A percentile compares a stretch with the other conserved stretches of the same genome.
Conservation (phyloP, 2,329 filamentous ascomycete genomes). For the Aureobasidium vineae region DNA sequence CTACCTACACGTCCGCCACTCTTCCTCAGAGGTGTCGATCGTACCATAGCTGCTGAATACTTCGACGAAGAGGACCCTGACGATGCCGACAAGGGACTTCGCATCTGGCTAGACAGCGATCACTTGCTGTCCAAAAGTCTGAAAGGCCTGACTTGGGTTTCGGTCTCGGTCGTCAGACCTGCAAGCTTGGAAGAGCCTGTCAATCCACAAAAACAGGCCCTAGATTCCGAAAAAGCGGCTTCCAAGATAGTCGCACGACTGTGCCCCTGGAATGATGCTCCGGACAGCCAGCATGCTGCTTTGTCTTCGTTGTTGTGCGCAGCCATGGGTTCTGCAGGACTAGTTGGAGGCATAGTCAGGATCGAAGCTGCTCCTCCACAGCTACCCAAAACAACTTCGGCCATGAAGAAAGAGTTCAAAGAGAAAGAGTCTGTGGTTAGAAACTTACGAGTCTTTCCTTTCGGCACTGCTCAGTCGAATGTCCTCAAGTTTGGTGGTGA, state of each 20-base stretch:
- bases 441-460: conserved; percentile 77
- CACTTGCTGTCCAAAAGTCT: conserved; percentile 69
- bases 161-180: conserved; percentile 83
- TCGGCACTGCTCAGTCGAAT: conserved; percentile 49
- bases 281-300: conserved; percentile 74
- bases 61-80: conserved; percentile 59
- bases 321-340: conserved; percentile 65
- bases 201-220: conserved; percentile 68
- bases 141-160: conserved; percentile 71
- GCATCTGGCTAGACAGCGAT: conserved; percentile 83
- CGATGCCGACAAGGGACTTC: conserved; percentile 59
- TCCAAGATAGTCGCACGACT: conserved; percentile 74
- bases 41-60: conserved; percentile 66
- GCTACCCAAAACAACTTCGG: conserved; percentile 60
- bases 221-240: conserved; percentile 57
- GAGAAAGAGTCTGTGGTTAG: conserved; percentile 54
- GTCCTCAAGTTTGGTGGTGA: conserved; percentile 82
- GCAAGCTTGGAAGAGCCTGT: conserved; percentile 69
- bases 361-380: conserved; percentile 77
- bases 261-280: conserved; percentile 78
- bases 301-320: conserved; percentile 75
- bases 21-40: conserved; percentile 78
- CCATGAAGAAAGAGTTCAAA: conserved; percentile 40
- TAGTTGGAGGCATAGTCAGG: conserved; percentile 84
- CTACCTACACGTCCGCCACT: conserved; percentile 63